phyloP scores from a whole-genome alignment of 2,329 filamentous ascomycete genomes.

The Colletotrichum tanaceti region DNA sequence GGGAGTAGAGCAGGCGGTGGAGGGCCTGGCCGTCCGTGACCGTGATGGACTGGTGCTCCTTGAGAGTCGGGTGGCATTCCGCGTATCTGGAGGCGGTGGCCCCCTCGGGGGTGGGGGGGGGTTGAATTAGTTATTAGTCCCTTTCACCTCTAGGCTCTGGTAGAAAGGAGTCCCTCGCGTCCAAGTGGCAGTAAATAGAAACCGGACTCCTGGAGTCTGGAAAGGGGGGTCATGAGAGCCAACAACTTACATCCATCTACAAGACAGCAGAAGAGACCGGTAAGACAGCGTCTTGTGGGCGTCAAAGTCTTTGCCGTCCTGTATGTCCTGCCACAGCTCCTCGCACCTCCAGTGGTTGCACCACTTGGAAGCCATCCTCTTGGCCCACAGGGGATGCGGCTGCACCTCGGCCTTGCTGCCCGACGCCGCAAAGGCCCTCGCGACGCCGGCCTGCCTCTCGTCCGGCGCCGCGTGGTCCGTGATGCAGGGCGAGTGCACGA shows the following conservation, averaged over 20 bases:
- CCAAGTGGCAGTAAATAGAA: too few relatives aligned
- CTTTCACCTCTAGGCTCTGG: too few relatives aligned
- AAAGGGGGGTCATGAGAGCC: too few relatives aligned
- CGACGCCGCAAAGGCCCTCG: constrained; percentile 13
- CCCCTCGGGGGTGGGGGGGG: too few relatives aligned
- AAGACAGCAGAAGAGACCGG: constrained; percentile 36
- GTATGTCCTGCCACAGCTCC: constrained; percentile 31
- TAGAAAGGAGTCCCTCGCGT: too few relatives aligned
- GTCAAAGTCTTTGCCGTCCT: constrained; percentile 10
- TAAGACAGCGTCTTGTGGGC: constrained; percentile 20
- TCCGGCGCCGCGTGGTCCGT: constrained; percentile 36
- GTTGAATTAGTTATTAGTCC: too few relatives aligned
- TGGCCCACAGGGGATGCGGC: constrained; percentile 35
- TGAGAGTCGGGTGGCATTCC: constrained; percentile 28
- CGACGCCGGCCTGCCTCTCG: constrained; percentile 32
- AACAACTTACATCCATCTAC: constrained; percentile 34
- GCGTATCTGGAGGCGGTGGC: constrained; percentile 27
- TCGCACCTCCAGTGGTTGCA: constrained; percentile 43
- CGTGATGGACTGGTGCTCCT: constrained; percentile 30
- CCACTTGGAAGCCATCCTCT: constrained; percentile 39
- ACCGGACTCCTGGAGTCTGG: too few relatives aligned
- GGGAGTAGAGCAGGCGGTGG: constrained; percentile 25
- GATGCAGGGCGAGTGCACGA: constrained; percentile 31
- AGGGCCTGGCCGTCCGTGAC: constrained; percentile 37
- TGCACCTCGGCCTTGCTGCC: constrained; percentile 19